Conservation (phyloP, 1,284 basidiomycete species). For the Ustilago sp. region DNA sequence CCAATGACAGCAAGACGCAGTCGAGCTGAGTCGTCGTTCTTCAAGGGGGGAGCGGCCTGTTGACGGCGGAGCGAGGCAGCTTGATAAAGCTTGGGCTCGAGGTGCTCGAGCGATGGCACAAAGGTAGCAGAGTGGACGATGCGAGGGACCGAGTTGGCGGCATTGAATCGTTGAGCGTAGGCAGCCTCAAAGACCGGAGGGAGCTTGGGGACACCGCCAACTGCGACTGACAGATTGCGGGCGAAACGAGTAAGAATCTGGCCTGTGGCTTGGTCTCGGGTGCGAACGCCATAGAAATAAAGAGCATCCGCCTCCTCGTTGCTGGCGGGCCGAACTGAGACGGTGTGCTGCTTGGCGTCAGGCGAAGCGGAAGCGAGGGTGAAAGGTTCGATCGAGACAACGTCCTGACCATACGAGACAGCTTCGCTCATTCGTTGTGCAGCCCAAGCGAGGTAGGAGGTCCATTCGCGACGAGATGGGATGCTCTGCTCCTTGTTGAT, state of each 20-base stretch:
- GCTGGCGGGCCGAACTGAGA: slow-evolving; percentile 28
- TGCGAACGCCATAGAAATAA: slow-evolving; percentile 50
- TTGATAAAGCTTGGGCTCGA: slow-evolving; percentile 53
- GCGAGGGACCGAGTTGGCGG: slow-evolving; percentile 25
- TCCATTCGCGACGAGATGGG: slow-evolving; percentile 68
- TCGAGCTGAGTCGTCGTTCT: slow-evolving; percentile 27
- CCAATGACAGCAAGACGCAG: slow-evolving; percentile 66
- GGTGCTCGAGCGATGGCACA: slow-evolving; percentile 54
- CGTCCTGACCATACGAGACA: slow-evolving; percentile 60
- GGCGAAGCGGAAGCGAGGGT: slow-evolving; percentile 25
- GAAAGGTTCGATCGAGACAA: slow-evolving; percentile 60
- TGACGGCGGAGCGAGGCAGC: slow-evolving; percentile 25
- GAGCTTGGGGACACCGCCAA: slow-evolving; percentile 60
- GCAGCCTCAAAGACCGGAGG: slow-evolving; percentile 51
- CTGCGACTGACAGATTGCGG: slow-evolving; percentile 63
- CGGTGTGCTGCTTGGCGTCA: slow-evolving; percentile 32
- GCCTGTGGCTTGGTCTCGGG: slow-evolving; percentile 28
- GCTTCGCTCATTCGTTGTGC: slow-evolving; percentile 60
- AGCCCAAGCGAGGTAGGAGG: slow-evolving; percentile 67
- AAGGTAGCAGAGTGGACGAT: slow-evolving; percentile 65
- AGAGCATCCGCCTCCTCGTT: slow-evolving; percentile 34
- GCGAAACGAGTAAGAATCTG: slow-evolving; percentile 38
- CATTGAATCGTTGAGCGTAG: slow-evolving; percentile 33
- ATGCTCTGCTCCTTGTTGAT: slow-evolving; percentile 67
- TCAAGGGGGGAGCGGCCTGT: not conserved